A percentile compares a stretch with the other conserved stretches of the same genome.
These are phyloP conservation scores for Orbilia ellipsospora DNA, from an alignment of 2,329 filamentous ascomycete species.

Conservation along the genomic window DNA sequence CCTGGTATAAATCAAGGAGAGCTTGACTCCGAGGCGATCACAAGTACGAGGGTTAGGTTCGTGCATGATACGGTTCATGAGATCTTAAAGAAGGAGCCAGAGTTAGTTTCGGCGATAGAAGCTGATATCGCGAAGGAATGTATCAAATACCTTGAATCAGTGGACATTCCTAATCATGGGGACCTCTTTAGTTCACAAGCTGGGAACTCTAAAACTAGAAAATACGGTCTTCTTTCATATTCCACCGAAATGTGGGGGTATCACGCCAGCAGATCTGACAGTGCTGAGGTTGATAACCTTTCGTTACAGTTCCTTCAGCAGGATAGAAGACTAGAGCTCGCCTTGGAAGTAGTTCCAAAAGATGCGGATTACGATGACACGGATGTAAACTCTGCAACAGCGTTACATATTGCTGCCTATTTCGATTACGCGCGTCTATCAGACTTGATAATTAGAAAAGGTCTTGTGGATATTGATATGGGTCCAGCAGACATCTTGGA, in stretches of 20 bases:
- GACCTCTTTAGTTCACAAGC: conserved; percentile 11
- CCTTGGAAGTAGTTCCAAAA: conserved; percentile 7
- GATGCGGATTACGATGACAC: conserved; percentile 4
- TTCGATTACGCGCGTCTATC: conserved; percentile 24
- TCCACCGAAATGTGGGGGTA: conserved; percentile 30
- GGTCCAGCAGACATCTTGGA: neutral
- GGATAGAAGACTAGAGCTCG: neutral
- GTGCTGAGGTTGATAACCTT: conserved; percentile 16
- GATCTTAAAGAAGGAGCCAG: conserved; percentile 13
- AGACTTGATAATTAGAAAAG: conserved; percentile 8
- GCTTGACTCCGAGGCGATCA: too few species aligned
- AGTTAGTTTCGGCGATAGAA: conserved; percentile 16
- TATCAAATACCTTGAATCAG: conserved; percentile 14
- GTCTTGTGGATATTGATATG: conserved; percentile 2
- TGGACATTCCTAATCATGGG: conserved; percentile 5
- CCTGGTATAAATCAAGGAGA: too few species aligned
- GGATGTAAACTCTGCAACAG: conserved; percentile 14
- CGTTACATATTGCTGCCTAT: conserved; percentile 21
- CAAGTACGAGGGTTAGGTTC: conserved; percentile 13
- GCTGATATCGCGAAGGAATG: conserved; percentile 30
- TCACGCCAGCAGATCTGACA: conserved; percentile 21
- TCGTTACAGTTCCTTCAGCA: conserved; percentile 19
- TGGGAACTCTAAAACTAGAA: conserved; percentile 10
- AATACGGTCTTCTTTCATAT: conserved; percentile 26
- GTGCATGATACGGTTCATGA: conserved; percentile 24